Base-by-base conservation (phyloP, 768 basidiomycete species). In the Leccinum boreale region DNA sequence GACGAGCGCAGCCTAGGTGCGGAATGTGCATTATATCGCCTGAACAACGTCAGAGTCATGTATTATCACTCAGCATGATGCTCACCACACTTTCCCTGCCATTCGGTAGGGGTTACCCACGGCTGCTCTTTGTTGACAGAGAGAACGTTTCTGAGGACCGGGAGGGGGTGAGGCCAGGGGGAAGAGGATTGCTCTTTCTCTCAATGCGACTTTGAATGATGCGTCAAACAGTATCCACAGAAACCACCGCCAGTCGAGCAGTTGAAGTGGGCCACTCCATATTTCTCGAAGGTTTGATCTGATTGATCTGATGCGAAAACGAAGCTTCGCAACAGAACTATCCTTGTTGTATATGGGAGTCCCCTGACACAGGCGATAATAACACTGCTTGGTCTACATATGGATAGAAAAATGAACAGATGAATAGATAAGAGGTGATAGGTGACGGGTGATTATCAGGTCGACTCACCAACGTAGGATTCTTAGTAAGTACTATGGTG, bases 11-110 rank as follows among this genome's bases (percentile, higher is more conserved):
- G 58, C 55, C 1, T 58, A 21, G 4, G 61, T 55, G 36, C 35
- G 56, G 45, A 62, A 65, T 2, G 65, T 57, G 23, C 8, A 57
- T 28, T 2, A 52, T 28, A 47, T 39, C 33, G 4, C 21, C 35
- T 26, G 10, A 3, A n/a, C 10, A 14, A 44, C 17, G 10, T 36
- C 35, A 28, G 39, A 23, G 24, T 42, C 36, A 39, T 1, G 17
- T 17, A 35, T 35, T 35, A 42, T 42, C 39, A 19, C n/a, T 42
- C 9, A 42, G 39, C n/a, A 19, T 42, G 5, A n/a, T 42, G 4
- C 39, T 19, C n/a, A 42, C n/a, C 39, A 42, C n/a, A 42, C n/a
- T 42, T 42, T 42, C n/a, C n/a, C 39, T 9, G n/a, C 39, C 39
- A 42, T 19, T 42, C 39, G n/a, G 39, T 42, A 42, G 3, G 5